Evolutionary conservation across 495 filamentous ascomycete genomes (phyloP).

Genomic region (Aspergillus heteromorphus): DNA sequence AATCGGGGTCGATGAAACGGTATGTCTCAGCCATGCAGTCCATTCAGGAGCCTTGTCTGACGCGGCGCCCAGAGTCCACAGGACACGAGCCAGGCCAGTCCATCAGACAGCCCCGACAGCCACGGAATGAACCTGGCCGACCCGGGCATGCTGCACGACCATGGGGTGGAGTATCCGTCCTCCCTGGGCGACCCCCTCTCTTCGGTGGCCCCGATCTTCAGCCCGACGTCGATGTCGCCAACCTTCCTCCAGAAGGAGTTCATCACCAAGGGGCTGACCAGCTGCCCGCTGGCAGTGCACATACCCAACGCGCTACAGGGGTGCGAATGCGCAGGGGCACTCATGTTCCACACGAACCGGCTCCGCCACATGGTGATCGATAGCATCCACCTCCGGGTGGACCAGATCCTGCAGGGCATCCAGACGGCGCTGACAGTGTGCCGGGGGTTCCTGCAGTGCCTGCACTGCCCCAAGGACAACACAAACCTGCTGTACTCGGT

Average conservation of each 20-base stretch:
- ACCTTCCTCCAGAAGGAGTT: conserved; percentile 30
- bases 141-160: conserved; percentile 10
- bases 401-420: conserved; percentile 35
- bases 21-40: neutral
- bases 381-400: conserved; percentile 28
- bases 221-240: conserved; percentile 32
- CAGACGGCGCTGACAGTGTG: conserved; percentile 29
- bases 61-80: conserved; percentile 1
- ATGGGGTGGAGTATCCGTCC: conserved; percentile 11
- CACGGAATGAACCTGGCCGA: conserved; percentile 5
- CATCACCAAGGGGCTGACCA: conserved; percentile 26
- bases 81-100: conserved; percentile 6
- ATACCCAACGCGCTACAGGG: conserved; percentile 15
- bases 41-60: neutral
- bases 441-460: conserved; percentile 33
- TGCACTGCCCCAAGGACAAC: conserved; percentile 31
- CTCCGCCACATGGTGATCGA: conserved; percentile 31
- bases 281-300: conserved; percentile 26
- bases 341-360: conserved; percentile 31
- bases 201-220: conserved; percentile 18
- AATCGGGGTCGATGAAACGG: neutral
- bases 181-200: conserved; percentile 4
- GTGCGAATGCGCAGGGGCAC: conserved; percentile 34
- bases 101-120: conserved; percentile 15
- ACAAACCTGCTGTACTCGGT: conserved; percentile 28